Conservation (phyloP, 2,329 filamentous ascomycete species). For the Ceratocystis diversiconidia region DNA sequence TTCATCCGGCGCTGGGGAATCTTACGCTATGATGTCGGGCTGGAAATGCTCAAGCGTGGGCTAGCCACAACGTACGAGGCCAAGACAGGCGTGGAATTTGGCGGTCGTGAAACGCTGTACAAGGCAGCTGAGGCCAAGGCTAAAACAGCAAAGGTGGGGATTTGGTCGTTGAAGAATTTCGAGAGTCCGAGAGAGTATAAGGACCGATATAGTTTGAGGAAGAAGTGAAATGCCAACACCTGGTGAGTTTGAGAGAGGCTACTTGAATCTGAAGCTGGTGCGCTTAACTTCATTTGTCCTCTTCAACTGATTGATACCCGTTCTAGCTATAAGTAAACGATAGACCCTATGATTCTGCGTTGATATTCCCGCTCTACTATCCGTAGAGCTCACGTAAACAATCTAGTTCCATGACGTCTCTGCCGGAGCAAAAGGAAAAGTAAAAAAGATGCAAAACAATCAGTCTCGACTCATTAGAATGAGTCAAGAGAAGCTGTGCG, state of each 20-base stretch:
- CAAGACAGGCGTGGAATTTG: slow-evolving; percentile 80
- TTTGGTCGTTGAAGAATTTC: slow-evolving; percentile 60
- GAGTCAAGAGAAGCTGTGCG: background rate
- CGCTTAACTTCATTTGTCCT: background rate
- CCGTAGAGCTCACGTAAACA: background rate
- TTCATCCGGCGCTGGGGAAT: slow-evolving; percentile 56
- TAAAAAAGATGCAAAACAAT: background rate
- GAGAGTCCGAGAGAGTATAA: slow-evolving; percentile 89
- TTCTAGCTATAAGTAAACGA: background rate
- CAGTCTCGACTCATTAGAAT: background rate
- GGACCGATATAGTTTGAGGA: slow-evolving; percentile 25
- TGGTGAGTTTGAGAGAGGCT: background rate
- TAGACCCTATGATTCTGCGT: background rate
- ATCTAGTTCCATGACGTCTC: too few relatives aligned
- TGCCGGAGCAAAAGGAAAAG: background rate
- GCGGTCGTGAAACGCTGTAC: slow-evolving; percentile 51
- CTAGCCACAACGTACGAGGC: slow-evolving; percentile 89
- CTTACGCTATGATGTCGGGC: slow-evolving; percentile 63
- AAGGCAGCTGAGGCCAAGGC: slow-evolving; percentile 52
- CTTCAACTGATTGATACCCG: background rate
- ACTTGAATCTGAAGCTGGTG: background rate
- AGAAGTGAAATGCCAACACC: background rate
- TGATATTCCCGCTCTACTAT: background rate
- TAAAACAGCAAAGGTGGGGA: slow-evolving; percentile 48
- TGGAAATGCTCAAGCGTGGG: slow-evolving; percentile 76